phyloP scores from a whole-genome alignment of 2,329 filamentous ascomycete genomes.

The Sporothrix phasma region DNA sequence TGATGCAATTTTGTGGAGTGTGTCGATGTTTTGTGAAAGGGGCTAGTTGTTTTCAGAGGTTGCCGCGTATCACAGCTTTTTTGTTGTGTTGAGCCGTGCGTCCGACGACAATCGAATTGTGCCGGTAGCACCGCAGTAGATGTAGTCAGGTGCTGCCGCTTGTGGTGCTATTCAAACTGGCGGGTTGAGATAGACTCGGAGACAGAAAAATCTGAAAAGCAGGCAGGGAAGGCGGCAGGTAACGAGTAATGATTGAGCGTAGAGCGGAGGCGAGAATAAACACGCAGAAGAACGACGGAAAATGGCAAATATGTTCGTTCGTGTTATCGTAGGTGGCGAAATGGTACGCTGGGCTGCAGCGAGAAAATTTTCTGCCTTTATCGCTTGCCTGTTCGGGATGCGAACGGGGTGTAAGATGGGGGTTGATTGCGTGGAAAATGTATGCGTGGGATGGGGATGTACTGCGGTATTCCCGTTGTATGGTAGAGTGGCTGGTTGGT shows the following conservation, averaged over 20 bases:
- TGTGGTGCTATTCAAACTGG: constrained; percentile 1
- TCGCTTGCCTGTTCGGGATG: constrained; percentile 15
- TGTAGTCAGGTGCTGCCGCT: background rate
- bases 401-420: constrained; percentile 11
- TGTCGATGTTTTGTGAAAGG: constrained; percentile 13
- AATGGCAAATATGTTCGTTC: background rate
- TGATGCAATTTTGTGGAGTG: constrained; percentile 41
- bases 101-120: background rate
- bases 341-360: constrained; percentile 9
- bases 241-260: constrained; percentile 4
- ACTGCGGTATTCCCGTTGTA: background rate
- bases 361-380: constrained; percentile 9
- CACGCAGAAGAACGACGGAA: background rate
- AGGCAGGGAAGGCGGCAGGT: background rate
- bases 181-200: background rate
- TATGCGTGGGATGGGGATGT: background rate
- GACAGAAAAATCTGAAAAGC: background rate
- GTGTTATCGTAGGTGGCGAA: constrained; percentile 16
- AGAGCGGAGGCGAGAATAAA: constrained; percentile 2
- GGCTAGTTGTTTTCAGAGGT: background rate
- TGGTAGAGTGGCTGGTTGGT: background rate
- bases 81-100: background rate
- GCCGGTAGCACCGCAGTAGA: background rate
- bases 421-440: background rate
- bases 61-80: background rate